phyloP scores from a whole-genome alignment of 495 filamentous ascomycete genomes.

The Letharia columbiana region DNA sequence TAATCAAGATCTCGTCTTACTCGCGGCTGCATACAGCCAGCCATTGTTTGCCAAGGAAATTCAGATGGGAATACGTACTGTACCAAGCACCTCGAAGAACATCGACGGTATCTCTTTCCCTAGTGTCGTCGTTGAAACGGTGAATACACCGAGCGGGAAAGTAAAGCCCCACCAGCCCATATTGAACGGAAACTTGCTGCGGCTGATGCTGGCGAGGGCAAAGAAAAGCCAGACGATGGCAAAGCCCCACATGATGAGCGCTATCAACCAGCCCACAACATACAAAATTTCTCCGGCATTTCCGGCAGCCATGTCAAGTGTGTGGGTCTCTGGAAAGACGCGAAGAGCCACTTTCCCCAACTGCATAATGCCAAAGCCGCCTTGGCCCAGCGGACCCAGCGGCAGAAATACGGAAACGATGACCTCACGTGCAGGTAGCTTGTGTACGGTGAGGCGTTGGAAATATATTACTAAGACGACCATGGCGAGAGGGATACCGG shows the following conservation, averaged over 20 bases:
- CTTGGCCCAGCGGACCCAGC: slow-evolving; percentile 51
- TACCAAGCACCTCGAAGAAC: slow-evolving; percentile 48
- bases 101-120: slow-evolving; percentile 41
- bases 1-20: too few species aligned
- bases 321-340: slow-evolving; percentile 43
- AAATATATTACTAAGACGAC: slow-evolving; percentile 53
- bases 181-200: slow-evolving; percentile 51
- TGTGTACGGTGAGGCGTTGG: slow-evolving; percentile 48
- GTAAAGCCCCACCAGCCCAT: slow-evolving; percentile 63
- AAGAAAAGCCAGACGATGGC: slow-evolving; percentile 56
- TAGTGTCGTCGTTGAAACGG: slow-evolving; percentile 40
- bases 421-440: slow-evolving; percentile 47
- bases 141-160: slow-evolving; percentile 48
- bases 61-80: slow-evolving; percentile 27
- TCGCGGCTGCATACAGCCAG: too few species aligned
- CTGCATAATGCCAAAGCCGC: slow-evolving; percentile 49
- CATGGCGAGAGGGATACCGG: slow-evolving; percentile 47
- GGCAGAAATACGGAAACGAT: slow-evolving; percentile 57
- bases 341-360: slow-evolving; percentile 44
- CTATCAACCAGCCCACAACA: slow-evolving; percentile 43
- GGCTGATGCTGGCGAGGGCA: slow-evolving; percentile 37
- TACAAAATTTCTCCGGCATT: slow-evolving; percentile 46
- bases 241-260: slow-evolving; percentile 52
- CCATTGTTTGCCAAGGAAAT: neutral
- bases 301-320: slow-evolving; percentile 27